These are phyloP conservation scores for Aspergillus ibericus DNA, from an alignment of 2,329 filamentous ascomycete genomes.

Conservation along the genomic window DNA sequence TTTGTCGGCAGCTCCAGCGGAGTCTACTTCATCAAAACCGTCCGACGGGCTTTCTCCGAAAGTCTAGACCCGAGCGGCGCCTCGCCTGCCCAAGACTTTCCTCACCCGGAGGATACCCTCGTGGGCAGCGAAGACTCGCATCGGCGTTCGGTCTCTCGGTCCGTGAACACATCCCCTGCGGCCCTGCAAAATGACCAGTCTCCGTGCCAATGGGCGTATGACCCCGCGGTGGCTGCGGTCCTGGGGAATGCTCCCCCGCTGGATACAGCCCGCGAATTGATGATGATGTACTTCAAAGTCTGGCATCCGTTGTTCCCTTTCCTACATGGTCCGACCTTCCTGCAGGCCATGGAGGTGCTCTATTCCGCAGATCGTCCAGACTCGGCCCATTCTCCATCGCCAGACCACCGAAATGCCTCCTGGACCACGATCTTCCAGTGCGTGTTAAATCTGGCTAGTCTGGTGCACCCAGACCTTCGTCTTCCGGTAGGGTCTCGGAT, in stretches of 20 bases:
- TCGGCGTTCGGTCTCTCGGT: slow-evolving; percentile 17
- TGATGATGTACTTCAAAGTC: slow-evolving; percentile 52
- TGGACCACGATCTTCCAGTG: slow-evolving; percentile 50
- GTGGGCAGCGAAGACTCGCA: slow-evolving; percentile 28
- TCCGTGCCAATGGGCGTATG: slow-evolving; percentile 29
- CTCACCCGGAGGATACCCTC: slow-evolving; percentile 31
- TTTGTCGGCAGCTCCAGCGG: slow-evolving; percentile 56
- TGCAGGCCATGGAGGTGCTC: slow-evolving; percentile 47
- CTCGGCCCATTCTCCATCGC: neutral
- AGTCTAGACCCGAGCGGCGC: slow-evolving; percentile 26
- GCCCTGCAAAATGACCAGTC: slow-evolving; percentile 12
- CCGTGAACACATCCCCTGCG: slow-evolving; percentile 7
- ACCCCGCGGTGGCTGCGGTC: slow-evolving; percentile 23
- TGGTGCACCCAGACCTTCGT: slow-evolving; percentile 33
- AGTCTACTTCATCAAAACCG: slow-evolving; percentile 57
- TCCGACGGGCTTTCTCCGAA: slow-evolving; percentile 52
- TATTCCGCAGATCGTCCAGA: slow-evolving; percentile 31
- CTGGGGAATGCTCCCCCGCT: slow-evolving; percentile 31
- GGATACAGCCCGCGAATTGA: slow-evolving; percentile 42
- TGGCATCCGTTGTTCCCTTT: slow-evolving; percentile 58
- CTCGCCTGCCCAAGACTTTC: slow-evolving; percentile 25
- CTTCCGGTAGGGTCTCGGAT: slow-evolving; percentile 40
- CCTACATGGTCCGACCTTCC: slow-evolving; percentile 51
- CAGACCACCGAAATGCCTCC: slow-evolving; percentile 27
- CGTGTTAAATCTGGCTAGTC: slow-evolving; percentile 51